Conservation (phyloP, 805 yeast species). For the Metschnikowia sp. region DNA sequence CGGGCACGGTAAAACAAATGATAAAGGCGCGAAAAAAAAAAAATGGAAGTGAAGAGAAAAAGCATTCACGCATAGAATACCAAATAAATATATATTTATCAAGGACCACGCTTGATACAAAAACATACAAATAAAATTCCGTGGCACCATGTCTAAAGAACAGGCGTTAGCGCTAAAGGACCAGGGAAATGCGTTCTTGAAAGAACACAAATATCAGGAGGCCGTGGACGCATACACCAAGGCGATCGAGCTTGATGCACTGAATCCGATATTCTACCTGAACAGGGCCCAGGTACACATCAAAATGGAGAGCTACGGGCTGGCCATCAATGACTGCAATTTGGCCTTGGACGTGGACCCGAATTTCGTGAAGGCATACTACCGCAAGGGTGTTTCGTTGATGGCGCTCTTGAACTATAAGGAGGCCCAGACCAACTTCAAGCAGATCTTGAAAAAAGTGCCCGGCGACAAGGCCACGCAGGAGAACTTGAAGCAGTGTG, state of each 20-base stretch:
- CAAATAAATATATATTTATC: no score
- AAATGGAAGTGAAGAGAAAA: no score
- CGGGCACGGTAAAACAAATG: no score
- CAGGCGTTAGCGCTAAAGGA: slow-evolving; percentile 55
- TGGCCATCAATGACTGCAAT: slow-evolving; percentile 76
- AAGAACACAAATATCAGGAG: slow-evolving; percentile 55
- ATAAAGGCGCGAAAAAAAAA: no score
- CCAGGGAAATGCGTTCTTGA: slow-evolving; percentile 71
- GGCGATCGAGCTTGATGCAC: slow-evolving; percentile 65
- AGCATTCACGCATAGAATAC: no score
- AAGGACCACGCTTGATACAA: no score
- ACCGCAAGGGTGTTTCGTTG: slow-evolving; percentile 80
- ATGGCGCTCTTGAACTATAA: slow-evolving; percentile 74
- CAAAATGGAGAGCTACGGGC: slow-evolving; percentile 81
- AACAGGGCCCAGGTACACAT: slow-evolving; percentile 90
- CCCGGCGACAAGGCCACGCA: slow-evolving; percentile 71
- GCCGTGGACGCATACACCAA: slow-evolving; percentile 71
- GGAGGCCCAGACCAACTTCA: slow-evolving; percentile 69
- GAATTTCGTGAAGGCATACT: slow-evolving; percentile 72
- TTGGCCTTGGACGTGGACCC: slow-evolving; percentile 66
- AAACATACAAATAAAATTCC: no score
- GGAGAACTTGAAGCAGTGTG: slow-evolving; percentile 59
- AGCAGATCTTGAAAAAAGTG: slow-evolving; percentile 52
- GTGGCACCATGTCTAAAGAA: slow-evolving; percentile 17
- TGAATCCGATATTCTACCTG: slow-evolving; percentile 65